phyloP scores from a whole-genome alignment of 768 basidiomycete species.

The Lactifluus echinatus region DNA sequence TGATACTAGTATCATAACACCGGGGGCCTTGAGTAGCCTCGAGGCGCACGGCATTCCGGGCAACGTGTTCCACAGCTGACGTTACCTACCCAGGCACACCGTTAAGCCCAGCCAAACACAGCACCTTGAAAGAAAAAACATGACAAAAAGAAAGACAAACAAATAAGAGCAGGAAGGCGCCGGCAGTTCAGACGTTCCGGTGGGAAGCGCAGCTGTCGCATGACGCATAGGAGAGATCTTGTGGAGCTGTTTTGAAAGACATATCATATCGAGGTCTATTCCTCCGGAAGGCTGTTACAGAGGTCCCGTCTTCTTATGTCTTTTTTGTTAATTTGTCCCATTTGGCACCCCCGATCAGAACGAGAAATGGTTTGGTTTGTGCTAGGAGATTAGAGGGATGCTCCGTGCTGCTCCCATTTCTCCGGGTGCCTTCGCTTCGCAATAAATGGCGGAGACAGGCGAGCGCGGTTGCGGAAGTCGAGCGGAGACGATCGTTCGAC shows the following conservation, averaged over 20 bases:
- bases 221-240: not conserved
- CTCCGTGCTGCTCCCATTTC: not conserved
- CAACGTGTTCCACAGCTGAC: conserved; percentile 12
- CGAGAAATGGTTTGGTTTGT: too few species aligned
- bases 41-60: conserved; percentile 15
- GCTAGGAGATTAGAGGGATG: too few species aligned
- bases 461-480: not conserved
- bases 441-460: too few species aligned
- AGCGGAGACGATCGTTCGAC: not conserved
- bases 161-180: not conserved
- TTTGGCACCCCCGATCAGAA: not conserved
- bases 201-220: not conserved
- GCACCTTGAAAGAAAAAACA: conserved; percentile 4
- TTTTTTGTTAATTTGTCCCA: not conserved
- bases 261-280: not conserved
- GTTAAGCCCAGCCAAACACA: conserved; percentile 1
- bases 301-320: not conserved
- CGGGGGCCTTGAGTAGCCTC: not conserved
- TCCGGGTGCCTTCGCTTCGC: not conserved
- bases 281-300: conserved; percentile 11
- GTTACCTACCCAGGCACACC: conserved; percentile 7
- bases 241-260: not conserved
- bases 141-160: not conserved
- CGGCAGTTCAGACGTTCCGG: not conserved
- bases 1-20: not conserved